Conservation (phyloP, 352 stramenopile genomes). For the Vaucheria bursata region DNA sequence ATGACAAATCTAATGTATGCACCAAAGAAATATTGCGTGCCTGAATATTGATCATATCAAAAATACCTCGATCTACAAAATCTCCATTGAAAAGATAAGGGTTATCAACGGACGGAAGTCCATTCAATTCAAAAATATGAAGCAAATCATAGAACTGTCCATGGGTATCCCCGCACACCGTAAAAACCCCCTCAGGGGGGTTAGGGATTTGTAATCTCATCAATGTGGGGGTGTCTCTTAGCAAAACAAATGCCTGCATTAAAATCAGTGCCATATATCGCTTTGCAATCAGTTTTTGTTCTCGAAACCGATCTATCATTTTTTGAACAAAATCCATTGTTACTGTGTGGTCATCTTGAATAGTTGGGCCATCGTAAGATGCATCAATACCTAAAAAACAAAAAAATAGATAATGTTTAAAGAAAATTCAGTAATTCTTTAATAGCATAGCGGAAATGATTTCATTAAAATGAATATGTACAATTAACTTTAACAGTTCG, state of each 20-base stretch:
- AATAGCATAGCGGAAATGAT: too few species aligned
- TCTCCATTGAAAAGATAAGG: conserved; percentile 99
- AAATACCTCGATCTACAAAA: conserved; percentile 93
- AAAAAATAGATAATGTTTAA: too few species aligned
- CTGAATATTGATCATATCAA: not conserved
- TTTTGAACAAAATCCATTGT: conserved; percentile 71
- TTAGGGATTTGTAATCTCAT: conserved; percentile 68
- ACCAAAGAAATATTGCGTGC: not conserved
- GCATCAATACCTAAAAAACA: conserved; percentile 50
- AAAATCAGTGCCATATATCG: conserved; percentile 89
- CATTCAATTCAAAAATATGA: conserved; percentile 98
- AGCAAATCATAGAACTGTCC: conserved; percentile 99
- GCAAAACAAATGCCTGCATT: conserved; percentile 74
- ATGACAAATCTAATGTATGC: not conserved
- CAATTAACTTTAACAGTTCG: too few species aligned
- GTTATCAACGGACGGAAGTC: conserved; percentile 81
- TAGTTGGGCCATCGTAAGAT: conserved; percentile 64
- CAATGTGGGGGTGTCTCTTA: conserved; percentile 77
- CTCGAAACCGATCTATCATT: conserved; percentile 88
- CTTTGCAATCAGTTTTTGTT: conserved; percentile 92
- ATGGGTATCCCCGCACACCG: conserved; percentile 96
- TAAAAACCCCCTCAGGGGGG: conserved; percentile 55
- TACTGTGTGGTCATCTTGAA: conserved; percentile 43
- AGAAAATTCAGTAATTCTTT: too few species aligned
- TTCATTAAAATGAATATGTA: too few species aligned